Evolutionary conservation across 257 asterid genomes (phyloP).

Genomic region (Solanum appendiculatum): DNA sequence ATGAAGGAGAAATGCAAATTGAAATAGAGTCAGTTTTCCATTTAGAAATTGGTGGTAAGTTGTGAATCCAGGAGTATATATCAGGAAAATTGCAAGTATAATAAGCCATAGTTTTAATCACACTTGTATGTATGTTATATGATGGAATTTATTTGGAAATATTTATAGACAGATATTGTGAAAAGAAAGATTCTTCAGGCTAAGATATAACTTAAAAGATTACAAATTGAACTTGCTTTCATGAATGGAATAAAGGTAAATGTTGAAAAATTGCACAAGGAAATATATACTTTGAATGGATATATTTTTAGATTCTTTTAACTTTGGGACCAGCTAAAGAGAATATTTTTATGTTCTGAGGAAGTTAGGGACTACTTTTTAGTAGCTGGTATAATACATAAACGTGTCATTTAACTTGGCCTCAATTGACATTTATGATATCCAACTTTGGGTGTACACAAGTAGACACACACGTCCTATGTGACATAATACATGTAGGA

Average conservation of each 20-base stretch:
- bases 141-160: background rate
- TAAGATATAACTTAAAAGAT: background rate
- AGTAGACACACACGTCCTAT: background rate
- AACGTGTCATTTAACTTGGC: background rate
- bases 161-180: slow-evolving; percentile 12
- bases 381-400: too few relatives aligned
- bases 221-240: background rate
- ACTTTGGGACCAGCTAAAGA: background rate
- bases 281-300: background rate
- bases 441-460: too few relatives aligned
- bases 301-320: background rate
- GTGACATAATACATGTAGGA: background rate
- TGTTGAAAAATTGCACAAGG: slow-evolving; percentile 8
- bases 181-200: background rate
- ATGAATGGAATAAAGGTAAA: slow-evolving; percentile 4
- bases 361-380: background rate
- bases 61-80: slow-evolving; percentile 51
- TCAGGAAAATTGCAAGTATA: slow-evolving; percentile 33
- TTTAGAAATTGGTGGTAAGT: slow-evolving; percentile 40
- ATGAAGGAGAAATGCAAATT: slow-evolving; percentile 39
- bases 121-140: background rate
- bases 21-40: slow-evolving; percentile 33
- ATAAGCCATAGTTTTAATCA: slow-evolving; percentile 13
- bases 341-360: background rate
- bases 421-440: background rate